These are phyloP conservation scores for Jasminum sambac DNA, from an alignment of 257 asterid species.

Conservation along the genomic window DNA sequence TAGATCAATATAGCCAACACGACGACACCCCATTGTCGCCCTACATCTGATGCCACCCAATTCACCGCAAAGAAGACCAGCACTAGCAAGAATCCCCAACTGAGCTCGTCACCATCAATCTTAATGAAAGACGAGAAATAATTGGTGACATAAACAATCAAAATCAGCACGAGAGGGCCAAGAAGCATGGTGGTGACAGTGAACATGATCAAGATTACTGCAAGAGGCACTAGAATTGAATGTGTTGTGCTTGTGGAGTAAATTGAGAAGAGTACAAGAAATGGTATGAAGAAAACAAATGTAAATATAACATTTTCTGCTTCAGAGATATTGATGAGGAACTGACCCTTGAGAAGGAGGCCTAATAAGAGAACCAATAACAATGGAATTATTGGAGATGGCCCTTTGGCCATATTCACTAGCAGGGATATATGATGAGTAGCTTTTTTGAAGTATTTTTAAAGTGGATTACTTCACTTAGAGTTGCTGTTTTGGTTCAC, in stretches of 20 bases:
- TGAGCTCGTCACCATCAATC: conserved; percentile 42
- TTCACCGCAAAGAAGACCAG: conserved; percentile 48
- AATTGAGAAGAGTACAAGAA: conserved; percentile 39
- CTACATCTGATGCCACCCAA: conserved; percentile 43
- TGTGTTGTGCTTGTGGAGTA: conserved; percentile 38
- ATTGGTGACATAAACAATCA: conserved; percentile 41
- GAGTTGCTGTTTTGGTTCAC: conserved; percentile 50
- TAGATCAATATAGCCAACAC: conserved; percentile 40
- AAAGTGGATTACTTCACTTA: conserved; percentile 17
- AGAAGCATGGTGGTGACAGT: conserved; percentile 59
- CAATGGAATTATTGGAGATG: conserved; percentile 67
- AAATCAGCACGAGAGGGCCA: conserved; percentile 57
- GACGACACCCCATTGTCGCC: conserved; percentile 42
- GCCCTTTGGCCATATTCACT: conserved; percentile 41
- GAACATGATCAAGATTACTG: conserved; percentile 43
- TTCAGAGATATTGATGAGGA: conserved; percentile 31
- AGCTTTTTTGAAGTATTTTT: neutral
- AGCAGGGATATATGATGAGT: conserved; percentile 7
- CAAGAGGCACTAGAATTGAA: conserved; percentile 47
- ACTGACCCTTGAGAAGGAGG: conserved; percentile 54
- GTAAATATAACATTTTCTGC: conserved; percentile 51
- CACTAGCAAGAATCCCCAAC: conserved; percentile 45
- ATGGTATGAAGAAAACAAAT: conserved; percentile 42
- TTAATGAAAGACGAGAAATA: conserved; percentile 38
- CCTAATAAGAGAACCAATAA: conserved; percentile 53